phyloP scores from a whole-genome alignment of 331 rosid species.

The Rhamnella rubrinervis region DNA sequence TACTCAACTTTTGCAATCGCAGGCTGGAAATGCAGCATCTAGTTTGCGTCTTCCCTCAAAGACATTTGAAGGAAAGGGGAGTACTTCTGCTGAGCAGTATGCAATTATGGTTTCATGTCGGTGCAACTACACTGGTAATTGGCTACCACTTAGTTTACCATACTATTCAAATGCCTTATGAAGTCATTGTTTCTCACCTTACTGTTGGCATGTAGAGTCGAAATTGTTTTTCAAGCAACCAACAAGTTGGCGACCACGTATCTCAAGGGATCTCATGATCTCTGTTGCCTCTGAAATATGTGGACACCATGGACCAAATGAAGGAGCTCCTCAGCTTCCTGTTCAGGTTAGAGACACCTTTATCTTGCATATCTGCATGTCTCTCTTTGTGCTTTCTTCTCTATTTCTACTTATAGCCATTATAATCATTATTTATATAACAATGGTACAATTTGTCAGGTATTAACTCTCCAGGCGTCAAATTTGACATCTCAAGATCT shows the following conservation, averaged over 20 bases:
- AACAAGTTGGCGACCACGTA: slow-evolving; percentile 77
- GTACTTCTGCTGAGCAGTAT: slow-evolving; percentile 53
- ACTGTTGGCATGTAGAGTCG: slow-evolving; percentile 49
- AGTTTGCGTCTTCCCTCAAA: slow-evolving; percentile 40
- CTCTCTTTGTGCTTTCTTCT: neutral
- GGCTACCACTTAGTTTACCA: slow-evolving; percentile 4
- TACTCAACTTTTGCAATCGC: slow-evolving; percentile 44
- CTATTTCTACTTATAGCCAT: neutral
- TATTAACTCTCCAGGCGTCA: slow-evolving; percentile 91
- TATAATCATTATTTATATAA: slow-evolving; percentile 21
- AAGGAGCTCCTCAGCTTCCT: slow-evolving; percentile 64
- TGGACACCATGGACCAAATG: slow-evolving; percentile 44
- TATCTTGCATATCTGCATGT: neutral
- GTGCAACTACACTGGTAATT: slow-evolving; percentile 80
- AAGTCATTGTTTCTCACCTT: slow-evolving; percentile 23
- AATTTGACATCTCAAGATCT: slow-evolving; percentile 90
- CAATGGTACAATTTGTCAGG: slow-evolving; percentile 56
- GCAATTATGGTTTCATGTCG: slow-evolving; percentile 93
- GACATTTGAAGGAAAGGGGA: slow-evolving; percentile 47
- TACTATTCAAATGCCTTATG: slow-evolving; percentile 15
- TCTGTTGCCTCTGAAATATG: slow-evolving; percentile 73
- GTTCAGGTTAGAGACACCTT: slow-evolving; percentile 57
- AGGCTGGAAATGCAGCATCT: slow-evolving; percentile 44
- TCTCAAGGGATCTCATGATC: slow-evolving; percentile 80
- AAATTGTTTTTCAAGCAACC: slow-evolving; percentile 85